Evolutionary conservation across 2,329 filamentous ascomycete species (phyloP).

Genomic region (Colletotrichum plurivorum): DNA sequence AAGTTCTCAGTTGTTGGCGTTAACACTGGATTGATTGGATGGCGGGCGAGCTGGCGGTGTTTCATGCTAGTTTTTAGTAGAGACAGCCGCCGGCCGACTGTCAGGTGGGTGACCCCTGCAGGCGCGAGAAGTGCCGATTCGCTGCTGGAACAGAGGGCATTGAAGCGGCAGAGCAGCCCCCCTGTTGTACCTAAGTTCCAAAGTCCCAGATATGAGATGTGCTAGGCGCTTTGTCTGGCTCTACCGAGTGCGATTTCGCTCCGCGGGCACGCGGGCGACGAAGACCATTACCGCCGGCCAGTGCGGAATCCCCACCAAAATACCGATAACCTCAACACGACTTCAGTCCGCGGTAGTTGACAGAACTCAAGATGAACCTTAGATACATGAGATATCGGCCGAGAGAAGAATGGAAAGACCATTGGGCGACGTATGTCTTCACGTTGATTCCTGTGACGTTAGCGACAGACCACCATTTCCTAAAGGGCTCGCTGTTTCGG

Average conservation of each 20-base stretch:
- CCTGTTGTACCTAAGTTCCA: conserved; percentile 8
- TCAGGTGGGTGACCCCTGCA: conserved; percentile 35
- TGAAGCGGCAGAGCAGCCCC: conserved; percentile 34
- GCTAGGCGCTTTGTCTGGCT: neutral
- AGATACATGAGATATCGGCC: neutral
- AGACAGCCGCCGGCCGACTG: conserved; percentile 38
- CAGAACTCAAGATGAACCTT: neutral
- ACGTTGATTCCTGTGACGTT: neutral
- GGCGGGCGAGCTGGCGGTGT: conserved; percentile 25
- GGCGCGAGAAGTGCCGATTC: conserved; percentile 33
- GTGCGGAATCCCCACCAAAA: conserved; percentile 18
- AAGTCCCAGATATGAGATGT: neutral
- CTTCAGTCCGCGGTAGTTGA: neutral
- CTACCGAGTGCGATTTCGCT: conserved; percentile 28
- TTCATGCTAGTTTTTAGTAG: conserved; percentile 38
- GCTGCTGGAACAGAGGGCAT: conserved; percentile 18
- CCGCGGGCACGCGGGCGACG: conserved; percentile 3
- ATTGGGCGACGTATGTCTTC: conserved; percentile 1
- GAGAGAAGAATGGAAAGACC: neutral
- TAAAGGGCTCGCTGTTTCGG: too few relatives aligned
- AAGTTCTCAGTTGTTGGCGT: conserved; percentile 34
- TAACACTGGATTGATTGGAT: conserved; percentile 35
- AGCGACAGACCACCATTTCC: too few relatives aligned
- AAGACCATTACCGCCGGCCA: neutral
- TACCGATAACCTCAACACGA: conserved; percentile 10